These are phyloP conservation scores for Teratosphaeria pseudoeucalypti DNA, from an alignment of 2,329 filamentous ascomycete species.

Conservation along the genomic window DNA sequence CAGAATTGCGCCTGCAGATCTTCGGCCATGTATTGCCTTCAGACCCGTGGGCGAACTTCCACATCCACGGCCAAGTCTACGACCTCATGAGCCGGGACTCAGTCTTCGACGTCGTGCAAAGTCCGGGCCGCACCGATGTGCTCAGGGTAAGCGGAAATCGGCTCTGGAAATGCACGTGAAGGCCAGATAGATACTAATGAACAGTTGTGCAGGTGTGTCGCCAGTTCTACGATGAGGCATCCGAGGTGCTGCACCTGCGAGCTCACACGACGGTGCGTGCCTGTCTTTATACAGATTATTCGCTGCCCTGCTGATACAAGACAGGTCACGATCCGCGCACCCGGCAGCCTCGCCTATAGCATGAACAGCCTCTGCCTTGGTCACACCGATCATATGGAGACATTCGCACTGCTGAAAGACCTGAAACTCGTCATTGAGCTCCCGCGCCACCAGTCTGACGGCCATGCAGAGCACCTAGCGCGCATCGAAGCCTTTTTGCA, in stretches of 20 bases:
- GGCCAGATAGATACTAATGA: neutral
- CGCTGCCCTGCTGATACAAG: neutral
- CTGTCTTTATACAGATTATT: neutral
- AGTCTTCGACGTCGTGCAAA: neutral
- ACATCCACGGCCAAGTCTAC: conserved; percentile 1
- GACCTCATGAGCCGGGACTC: neutral
- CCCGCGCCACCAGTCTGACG: neutral
- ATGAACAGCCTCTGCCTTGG: neutral
- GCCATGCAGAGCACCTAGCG: neutral
- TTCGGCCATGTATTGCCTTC: neutral
- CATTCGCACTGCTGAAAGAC: neutral
- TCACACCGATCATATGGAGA: neutral
- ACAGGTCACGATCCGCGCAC: neutral
- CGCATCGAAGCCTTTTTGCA: neutral
- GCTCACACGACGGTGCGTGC: neutral
- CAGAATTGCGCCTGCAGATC: conserved; percentile 1
- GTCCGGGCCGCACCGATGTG: neutral
- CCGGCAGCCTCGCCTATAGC: neutral
- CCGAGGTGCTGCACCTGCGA: neutral
- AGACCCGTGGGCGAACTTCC: neutral
- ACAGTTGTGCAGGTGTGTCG: neutral
- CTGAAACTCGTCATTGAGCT: neutral
- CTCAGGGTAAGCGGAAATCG: neutral
- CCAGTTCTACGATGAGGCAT: neutral
- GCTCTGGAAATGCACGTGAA: neutral